Conservation (phyloP, 1,139 yeast genomes). For the Hyphopichia khmerensis region DNA sequence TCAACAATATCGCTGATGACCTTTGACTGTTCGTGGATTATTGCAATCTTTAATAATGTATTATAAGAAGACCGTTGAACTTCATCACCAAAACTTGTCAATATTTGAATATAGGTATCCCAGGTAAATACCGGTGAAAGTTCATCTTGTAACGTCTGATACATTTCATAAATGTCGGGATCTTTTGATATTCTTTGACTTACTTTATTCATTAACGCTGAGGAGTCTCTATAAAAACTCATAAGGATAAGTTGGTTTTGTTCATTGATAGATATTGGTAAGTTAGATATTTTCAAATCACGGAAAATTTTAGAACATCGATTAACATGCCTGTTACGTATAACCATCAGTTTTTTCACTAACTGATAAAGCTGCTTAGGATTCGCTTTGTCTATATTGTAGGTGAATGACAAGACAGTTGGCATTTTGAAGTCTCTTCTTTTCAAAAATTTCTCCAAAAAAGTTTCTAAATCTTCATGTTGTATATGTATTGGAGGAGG, state of each 20-base stretch:
- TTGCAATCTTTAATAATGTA: slow-evolving; percentile 25
- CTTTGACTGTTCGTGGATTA: slow-evolving; percentile 20
- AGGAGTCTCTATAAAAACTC: slow-evolving; percentile 31
- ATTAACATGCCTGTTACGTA: slow-evolving; percentile 17
- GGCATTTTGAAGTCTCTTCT: slow-evolving; percentile 22
- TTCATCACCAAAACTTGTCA: not conserved
- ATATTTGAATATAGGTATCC: slow-evolving; percentile 15
- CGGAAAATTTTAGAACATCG: slow-evolving; percentile 23
- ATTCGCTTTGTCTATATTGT: not conserved
- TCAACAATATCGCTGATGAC: slow-evolving; percentile 14
- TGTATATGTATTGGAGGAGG: slow-evolving; percentile 33
- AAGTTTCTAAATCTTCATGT: slow-evolving; percentile 36
- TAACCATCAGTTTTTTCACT: slow-evolving; percentile 17
- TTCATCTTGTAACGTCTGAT: not conserved
- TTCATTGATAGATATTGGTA: slow-evolving; percentile 32
- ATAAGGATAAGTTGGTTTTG: slow-evolving; percentile 28
- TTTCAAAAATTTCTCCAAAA: slow-evolving; percentile 27
- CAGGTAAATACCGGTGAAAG: slow-evolving; percentile 13
- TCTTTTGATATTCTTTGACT: not conserved
- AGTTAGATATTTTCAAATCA: slow-evolving; percentile 23
- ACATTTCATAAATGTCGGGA: not conserved
- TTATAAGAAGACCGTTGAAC: slow-evolving; percentile 18
- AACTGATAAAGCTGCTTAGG: slow-evolving; percentile 1
- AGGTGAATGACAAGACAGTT: slow-evolving; percentile 14
- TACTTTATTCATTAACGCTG: slow-evolving; percentile 11